Base-by-base conservation (phyloP, 305 asterid species). In the Fraxinus velutina region DNA sequence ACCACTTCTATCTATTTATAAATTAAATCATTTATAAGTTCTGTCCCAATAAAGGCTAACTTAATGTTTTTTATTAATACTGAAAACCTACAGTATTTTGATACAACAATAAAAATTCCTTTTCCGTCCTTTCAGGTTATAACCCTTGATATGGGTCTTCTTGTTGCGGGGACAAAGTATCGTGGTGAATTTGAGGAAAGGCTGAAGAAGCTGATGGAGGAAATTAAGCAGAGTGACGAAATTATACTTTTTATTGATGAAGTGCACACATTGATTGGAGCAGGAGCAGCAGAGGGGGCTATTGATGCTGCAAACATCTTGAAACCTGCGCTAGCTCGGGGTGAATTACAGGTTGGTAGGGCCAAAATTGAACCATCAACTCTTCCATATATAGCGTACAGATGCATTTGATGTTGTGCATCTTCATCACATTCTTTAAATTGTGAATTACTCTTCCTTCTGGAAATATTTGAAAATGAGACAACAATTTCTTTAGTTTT, bases 201-300 rank as follows among this genome's bases (percentile, higher is more conserved):
- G 86, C 84, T 95, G 81, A 95, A 95, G 91, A 95, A 95, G 87
- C 88, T 95, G 86, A 93, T 95, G 99, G 99, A 95, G 90, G 99
- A 95, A 87, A 93, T 95, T 50, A 95, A 90, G 85, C 99, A 93
- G 86, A 95, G 93, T 80, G 97, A 93, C 47, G 98, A 96, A 76
- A 94, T 94, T 80, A 94, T 96, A 55, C 98, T 96, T 81, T 96
- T 96, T 80, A 96, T 96, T 13, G 99, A 96, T 86, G 99, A 96
- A 89, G 98, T 96, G 82, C 99, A 94, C 89, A 96, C 99, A 4
- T 90, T 96, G 87, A 93, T 96, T 84, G 99, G 99, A 76, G 99
- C 98, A 5, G 99, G 99, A 87, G 99, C 99, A 81, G 99, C 98
- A 17, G 99, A 94, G 88, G 99, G 99, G 80, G 99, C 99, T 32